These are phyloP conservation scores for Metarhizium sp. DNA, from an alignment of 2,329 filamentous ascomycete genomes.

Conservation along the genomic window DNA sequence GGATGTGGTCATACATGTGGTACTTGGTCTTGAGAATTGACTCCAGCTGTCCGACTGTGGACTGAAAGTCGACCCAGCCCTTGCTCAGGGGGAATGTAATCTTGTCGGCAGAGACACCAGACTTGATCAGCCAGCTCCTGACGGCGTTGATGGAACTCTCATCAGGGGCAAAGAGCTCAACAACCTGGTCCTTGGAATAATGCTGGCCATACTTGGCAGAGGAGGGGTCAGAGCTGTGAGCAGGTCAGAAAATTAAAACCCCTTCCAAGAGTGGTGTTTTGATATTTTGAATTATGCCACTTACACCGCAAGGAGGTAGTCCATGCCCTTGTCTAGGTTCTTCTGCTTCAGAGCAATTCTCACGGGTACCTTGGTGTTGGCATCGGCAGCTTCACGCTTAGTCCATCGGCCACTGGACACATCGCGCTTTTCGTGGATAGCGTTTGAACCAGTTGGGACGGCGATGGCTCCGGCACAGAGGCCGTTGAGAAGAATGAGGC, in stretches of 20 bases:
- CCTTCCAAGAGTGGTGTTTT: no score
- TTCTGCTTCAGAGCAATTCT: constrained; percentile 34
- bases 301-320: constrained; percentile 30
- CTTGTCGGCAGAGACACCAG: constrained; percentile 38
- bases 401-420: no score
- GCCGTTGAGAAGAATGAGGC: no score
- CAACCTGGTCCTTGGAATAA: constrained; percentile 33
- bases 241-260: neutral
- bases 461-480: no score
- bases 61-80: constrained; percentile 45
- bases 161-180: constrained; percentile 31
- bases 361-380: constrained; percentile 20
- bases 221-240: constrained; percentile 25
- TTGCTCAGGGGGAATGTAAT: constrained; percentile 40
- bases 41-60: constrained; percentile 44
- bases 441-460: no score
- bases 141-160: constrained; percentile 39
- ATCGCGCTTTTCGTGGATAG: no score
- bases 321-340: constrained; percentile 34
- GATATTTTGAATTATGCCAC: neutral
- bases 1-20: constrained; percentile 35
- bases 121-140: constrained; percentile 40
- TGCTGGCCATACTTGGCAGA: constrained; percentile 38
- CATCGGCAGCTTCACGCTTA: constrained; percentile 8
- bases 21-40: constrained; percentile 42